Evolutionary conservation across 225 moss, liverwort and hornwort species (phyloP).

Genomic region (Pleurozium schreberi): DNA sequence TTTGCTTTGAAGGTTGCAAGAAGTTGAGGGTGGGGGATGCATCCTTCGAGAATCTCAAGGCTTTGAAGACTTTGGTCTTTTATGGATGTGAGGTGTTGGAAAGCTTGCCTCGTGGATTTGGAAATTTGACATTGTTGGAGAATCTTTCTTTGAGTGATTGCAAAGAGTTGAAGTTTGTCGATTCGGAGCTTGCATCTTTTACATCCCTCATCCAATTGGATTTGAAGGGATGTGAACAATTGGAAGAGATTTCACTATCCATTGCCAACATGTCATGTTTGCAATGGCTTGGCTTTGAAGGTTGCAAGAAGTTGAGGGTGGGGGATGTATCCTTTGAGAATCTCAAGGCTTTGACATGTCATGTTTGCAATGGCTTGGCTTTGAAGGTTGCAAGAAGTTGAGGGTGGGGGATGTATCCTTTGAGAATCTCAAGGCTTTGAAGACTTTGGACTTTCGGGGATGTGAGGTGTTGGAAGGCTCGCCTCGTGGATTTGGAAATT

Average conservation of each 20-base stretch:
- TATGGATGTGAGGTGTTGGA: not conserved
- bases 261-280: not conserved
- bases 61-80: not conserved
- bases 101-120: not conserved
- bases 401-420: no score
- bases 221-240: not conserved
- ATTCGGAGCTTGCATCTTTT: accelerated
- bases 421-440: no score
- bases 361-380: no score
- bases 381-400: no score
- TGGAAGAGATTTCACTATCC: not conserved
- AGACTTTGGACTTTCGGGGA: no score
- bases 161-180: accelerated
- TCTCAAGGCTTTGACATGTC: no score
- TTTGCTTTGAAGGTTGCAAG: no score
- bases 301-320: no score
- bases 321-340: no score
- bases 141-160: not conserved
- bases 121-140: not conserved
- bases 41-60: not conserved
- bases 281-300: not conserved
- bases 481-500: no score
- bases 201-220: not conserved
- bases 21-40: no score
- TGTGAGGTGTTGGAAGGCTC: no score